phyloP scores from a whole-genome alignment of 2,329 filamentous ascomycete species.

The Talaromyces piceae region DNA sequence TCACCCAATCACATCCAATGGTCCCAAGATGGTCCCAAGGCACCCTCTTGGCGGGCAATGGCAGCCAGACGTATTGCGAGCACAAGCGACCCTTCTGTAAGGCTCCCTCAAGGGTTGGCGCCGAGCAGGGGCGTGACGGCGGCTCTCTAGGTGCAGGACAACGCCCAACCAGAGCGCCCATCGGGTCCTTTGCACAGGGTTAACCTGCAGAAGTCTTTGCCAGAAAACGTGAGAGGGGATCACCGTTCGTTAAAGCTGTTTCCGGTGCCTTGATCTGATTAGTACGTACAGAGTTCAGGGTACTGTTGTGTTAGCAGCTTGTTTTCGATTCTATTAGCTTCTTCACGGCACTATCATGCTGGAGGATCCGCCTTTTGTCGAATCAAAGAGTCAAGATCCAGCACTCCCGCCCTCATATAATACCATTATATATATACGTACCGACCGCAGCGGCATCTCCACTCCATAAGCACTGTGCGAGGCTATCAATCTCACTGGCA shows the following conservation, averaged over 20 bases:
- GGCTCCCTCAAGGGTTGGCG: neutral
- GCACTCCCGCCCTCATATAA: neutral
- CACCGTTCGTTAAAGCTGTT: neutral
- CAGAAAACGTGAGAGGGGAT: neutral
- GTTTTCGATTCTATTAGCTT: too few relatives aligned
- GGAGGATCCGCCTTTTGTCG: neutral
- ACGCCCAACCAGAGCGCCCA: slow-evolving; percentile 11
- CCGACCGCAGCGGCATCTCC: too few relatives aligned
- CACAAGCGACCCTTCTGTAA: too few relatives aligned
- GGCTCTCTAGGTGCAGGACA: slow-evolving; percentile 10
- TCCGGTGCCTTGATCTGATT: neutral
- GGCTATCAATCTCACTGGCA: too few relatives aligned
- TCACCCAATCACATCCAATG: neutral
- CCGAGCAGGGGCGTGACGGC: slow-evolving; percentile 10
- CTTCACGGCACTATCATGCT: neutral
- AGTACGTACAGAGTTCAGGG: too few relatives aligned
- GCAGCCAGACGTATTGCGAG: neutral
- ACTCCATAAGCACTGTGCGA: too few relatives aligned
- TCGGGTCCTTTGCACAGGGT: slow-evolving; percentile 4
- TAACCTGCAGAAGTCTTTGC: slow-evolving; percentile 5
- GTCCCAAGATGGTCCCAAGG: neutral
- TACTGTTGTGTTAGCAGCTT: too few relatives aligned
- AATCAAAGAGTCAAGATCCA: neutral
- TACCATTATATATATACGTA: neutral
- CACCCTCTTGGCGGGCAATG: neutral